A percentile compares a stretch with the other conserved stretches of the same genome.
phyloP scores from a whole-genome alignment of 257 asterid species.

The Oldenlandia corymbosa region DNA sequence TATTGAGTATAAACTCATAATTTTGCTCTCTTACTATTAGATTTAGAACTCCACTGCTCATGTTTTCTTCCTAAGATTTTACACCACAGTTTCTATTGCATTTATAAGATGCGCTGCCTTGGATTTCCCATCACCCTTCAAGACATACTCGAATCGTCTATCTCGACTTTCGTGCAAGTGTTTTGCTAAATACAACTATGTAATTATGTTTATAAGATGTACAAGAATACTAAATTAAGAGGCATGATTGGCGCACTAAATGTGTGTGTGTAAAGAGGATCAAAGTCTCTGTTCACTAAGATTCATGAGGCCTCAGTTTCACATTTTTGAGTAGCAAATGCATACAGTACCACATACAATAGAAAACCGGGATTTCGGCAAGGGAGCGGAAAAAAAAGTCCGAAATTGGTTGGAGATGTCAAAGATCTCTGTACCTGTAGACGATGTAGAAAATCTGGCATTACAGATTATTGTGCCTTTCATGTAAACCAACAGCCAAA shows the following conservation, averaged over 20 bases:
- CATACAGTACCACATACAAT: neutral
- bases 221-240: no score
- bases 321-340: neutral
- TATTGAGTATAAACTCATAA: neutral
- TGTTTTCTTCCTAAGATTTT: neutral
- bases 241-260: no score
- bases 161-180: no score
- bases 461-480: neutral
- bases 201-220: no score
- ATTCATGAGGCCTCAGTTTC: no score
- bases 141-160: no score
- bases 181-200: no score
- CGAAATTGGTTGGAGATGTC: neutral
- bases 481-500: slow-evolving; percentile 2
- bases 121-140: no score
- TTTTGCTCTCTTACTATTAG: neutral
- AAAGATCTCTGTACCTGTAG: neutral
- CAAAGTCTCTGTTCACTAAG: no score
- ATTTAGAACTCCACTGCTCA: neutral
- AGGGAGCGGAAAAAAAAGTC: neutral
- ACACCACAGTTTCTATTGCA: neutral
- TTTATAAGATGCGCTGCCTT: neutral
- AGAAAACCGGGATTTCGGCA: neutral
- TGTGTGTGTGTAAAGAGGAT: no score
- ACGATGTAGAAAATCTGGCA: neutral